phyloP scores from a whole-genome alignment of 129 eudicot species.

The Daucus carota region DH1_v3.0 NC_030386.2:15102501-15103000 shows the following conservation, averaged over 20 bases:
- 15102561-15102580: slow-evolving; percentile 13
- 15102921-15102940: slow-evolving; percentile 26
- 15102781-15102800: not conserved
- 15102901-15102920: slow-evolving; percentile 22
- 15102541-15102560: slow-evolving; percentile 10
- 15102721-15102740: slow-evolving; percentile 24
- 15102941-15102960: slow-evolving; percentile 24
- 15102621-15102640: slow-evolving; percentile 32
- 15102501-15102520: slow-evolving; percentile 15
- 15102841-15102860: slow-evolving; percentile 29
- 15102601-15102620: slow-evolving; percentile 27
- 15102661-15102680: slow-evolving; percentile 27
- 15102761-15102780: slow-evolving; percentile 9
- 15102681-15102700: slow-evolving; percentile 42
- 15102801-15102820: slow-evolving; percentile 8
- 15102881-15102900: slow-evolving; percentile 13
- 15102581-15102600: slow-evolving; percentile 17
- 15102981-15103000: not conserved
- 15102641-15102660: slow-evolving; percentile 28
- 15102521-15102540: slow-evolving; percentile 12
- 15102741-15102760: slow-evolving; percentile 30
- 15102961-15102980: not conserved
- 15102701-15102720: slow-evolving; percentile 22
- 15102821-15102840: slow-evolving; percentile 19
- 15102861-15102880: not conserved